Percentiles rank a stretch among this genome's conserved stretches.
These are phyloP conservation scores for Didymella arachidicola DNA, from an alignment of 2,329 filamentous ascomycete genomes.

Conservation along the genomic window DNA sequence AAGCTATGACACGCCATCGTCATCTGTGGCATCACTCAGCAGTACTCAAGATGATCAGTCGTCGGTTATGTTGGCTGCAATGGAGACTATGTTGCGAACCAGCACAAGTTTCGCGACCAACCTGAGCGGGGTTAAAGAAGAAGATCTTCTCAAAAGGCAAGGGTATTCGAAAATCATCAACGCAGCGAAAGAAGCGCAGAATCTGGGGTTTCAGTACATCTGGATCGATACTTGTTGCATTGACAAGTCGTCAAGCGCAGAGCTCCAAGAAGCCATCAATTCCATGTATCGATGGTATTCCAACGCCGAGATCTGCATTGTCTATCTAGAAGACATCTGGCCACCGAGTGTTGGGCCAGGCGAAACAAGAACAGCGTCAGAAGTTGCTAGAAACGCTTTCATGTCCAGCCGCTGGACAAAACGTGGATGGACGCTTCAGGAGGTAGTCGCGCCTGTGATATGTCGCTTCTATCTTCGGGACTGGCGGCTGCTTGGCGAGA, in stretches of 20 bases:
- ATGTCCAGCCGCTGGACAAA: slow-evolving; percentile 34
- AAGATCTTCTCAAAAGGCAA: slow-evolving; percentile 22
- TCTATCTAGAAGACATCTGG: slow-evolving; percentile 28
- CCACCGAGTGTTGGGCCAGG: slow-evolving; percentile 8
- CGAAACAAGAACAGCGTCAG: slow-evolving; percentile 22
- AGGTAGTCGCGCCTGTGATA: slow-evolving; percentile 35
- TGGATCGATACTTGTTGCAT: slow-evolving; percentile 39
- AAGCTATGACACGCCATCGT: slow-evolving; percentile 10
- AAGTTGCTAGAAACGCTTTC: slow-evolving; percentile 27
- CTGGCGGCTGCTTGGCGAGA: slow-evolving; percentile 39
- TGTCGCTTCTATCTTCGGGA: slow-evolving; percentile 39
- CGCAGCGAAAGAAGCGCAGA: slow-evolving; percentile 20
- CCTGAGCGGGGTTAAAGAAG: slow-evolving; percentile 18
- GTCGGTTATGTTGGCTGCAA: slow-evolving; percentile 19
- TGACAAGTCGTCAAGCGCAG: slow-evolving; percentile 31
- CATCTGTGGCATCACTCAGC: slow-evolving; percentile 4
- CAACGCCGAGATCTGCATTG: slow-evolving; percentile 26
- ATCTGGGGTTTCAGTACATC: slow-evolving; percentile 22
- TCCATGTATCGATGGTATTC: slow-evolving; percentile 36
- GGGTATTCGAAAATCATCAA: slow-evolving; percentile 30
- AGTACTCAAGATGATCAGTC: slow-evolving; percentile 12
- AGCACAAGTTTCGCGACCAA: slow-evolving; percentile 16
- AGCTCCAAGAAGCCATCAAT: slow-evolving; percentile 34
- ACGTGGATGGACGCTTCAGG: slow-evolving; percentile 44
- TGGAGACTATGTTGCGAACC: slow-evolving; percentile 26